A percentile compares a stretch with the other conserved stretches of the same genome.
phyloP scores from a whole-genome alignment of 164 flowering plant genomes.

The Cinnamomum micranthum region DNA sequence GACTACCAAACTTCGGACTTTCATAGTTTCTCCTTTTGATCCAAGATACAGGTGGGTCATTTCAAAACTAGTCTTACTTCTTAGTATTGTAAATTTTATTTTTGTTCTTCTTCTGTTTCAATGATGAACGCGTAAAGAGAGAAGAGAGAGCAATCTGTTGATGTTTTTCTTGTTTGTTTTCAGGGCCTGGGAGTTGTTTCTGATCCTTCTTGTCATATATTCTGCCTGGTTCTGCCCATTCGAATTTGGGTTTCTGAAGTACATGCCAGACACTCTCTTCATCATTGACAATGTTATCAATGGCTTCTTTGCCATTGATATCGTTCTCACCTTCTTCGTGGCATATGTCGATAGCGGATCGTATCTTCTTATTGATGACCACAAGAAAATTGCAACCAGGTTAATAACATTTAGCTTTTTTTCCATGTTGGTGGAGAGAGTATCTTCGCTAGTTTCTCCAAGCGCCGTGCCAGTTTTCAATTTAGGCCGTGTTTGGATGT shows the following conservation, averaged over 20 bases:
- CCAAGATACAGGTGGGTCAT: slow-evolving; percentile 63
- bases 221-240: slow-evolving; percentile 95
- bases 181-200: slow-evolving; percentile 97
- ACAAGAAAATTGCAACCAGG: slow-evolving; percentile 83
- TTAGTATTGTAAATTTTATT: no score
- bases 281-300: slow-evolving; percentile 76
- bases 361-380: slow-evolving; percentile 74
- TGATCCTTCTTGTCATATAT: slow-evolving; percentile 75
- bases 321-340: slow-evolving; percentile 82
- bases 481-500: neutral
- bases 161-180: neutral
- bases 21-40: slow-evolving; percentile 74
- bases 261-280: slow-evolving; percentile 59
- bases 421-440: neutral
- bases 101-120: neutral
- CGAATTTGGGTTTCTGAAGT: slow-evolving; percentile 73
- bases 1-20: slow-evolving; percentile 49
- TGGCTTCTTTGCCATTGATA: slow-evolving; percentile 86
- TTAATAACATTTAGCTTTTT: slow-evolving; percentile 11
- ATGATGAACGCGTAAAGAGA: neutral
- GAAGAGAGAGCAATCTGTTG: neutral
- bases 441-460: neutral
- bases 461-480: neutral
- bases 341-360: slow-evolving; percentile 75
- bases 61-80: neutral